Conservation (phyloP, 2,329 filamentous ascomycete species). For the Hymenoscyphus salicellus region DNA sequence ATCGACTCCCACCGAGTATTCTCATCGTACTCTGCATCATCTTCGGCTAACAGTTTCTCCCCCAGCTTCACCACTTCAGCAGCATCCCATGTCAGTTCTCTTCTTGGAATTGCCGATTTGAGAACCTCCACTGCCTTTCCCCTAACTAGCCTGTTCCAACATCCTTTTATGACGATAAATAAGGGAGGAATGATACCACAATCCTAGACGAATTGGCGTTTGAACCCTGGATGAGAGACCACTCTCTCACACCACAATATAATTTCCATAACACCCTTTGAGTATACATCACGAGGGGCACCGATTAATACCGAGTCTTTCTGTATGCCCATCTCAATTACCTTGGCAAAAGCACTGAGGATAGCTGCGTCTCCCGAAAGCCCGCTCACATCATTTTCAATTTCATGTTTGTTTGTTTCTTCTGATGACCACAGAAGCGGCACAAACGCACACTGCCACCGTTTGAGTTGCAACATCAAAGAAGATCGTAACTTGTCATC, state of each 20-base stretch:
- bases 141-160: constrained; percentile 14
- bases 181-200: constrained; percentile 24
- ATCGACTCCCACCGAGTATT: too few species aligned
- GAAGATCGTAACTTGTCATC: neutral
- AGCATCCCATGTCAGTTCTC: constrained; percentile 19
- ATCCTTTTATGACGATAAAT: constrained; percentile 20
- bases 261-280: constrained; percentile 12
- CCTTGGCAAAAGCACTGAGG: neutral
- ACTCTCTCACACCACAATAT: constrained; percentile 15
- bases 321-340: neutral
- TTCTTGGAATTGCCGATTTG: constrained; percentile 1
- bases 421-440: constrained; percentile 1
- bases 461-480: neutral
- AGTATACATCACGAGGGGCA: too few species aligned
- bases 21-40: neutral
- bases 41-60: constrained; percentile 12
- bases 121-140: constrained; percentile 25
- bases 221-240: constrained; percentile 16
- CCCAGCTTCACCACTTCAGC: constrained; percentile 19
- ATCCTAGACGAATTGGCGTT: constrained; percentile 26
- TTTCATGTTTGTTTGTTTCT: neutral
- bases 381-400: neutral
- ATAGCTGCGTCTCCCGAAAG: neutral
- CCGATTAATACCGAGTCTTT: neutral
- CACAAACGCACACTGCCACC: constrained; percentile 6